phyloP scores from a whole-genome alignment of 495 filamentous ascomycete species.

The Bathelium albidoporum region DNA sequence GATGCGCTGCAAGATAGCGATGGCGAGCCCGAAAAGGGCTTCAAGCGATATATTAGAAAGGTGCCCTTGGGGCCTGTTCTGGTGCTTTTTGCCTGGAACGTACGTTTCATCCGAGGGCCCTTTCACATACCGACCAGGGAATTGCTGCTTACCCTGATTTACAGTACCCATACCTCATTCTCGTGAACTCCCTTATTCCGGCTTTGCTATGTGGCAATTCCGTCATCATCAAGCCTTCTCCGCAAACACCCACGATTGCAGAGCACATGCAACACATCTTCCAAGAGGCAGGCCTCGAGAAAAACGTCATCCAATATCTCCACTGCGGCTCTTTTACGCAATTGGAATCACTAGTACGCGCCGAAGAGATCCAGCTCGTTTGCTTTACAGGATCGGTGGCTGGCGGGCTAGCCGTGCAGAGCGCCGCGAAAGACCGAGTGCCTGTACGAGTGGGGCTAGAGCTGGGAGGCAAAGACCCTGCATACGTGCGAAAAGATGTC shows the following conservation, averaged over 20 bases:
- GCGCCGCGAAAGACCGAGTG: constrained; percentile 66
- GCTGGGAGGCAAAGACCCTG: constrained; percentile 87
- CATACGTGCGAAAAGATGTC: constrained; percentile 77
- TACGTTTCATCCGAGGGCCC: constrained; percentile 40
- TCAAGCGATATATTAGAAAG: constrained; percentile 81
- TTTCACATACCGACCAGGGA: constrained; percentile 5
- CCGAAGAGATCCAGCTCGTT: constrained; percentile 61
- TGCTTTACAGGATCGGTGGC: constrained; percentile 93
- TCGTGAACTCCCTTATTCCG: constrained; percentile 83
- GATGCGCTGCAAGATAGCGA: constrained; percentile 62
- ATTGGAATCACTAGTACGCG: constrained; percentile 62
- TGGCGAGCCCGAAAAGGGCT: constrained; percentile 73
- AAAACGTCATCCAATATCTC: constrained; percentile 77
- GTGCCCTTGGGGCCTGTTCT: constrained; percentile 74
- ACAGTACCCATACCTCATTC: constrained; percentile 84
- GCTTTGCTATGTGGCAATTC: constrained; percentile 79
- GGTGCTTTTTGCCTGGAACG: constrained; percentile 92
- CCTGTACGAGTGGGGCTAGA: constrained; percentile 72
- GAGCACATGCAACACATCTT: constrained; percentile 74
- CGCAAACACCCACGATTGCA: constrained; percentile 82
- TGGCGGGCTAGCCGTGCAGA: constrained; percentile 75
- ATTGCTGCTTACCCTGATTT: background rate
- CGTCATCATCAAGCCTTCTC: constrained; percentile 85
- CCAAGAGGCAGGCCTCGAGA: constrained; percentile 61
- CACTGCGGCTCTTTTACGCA: constrained; percentile 65